Conservation (phyloP, 441 rosid species). For the Populus tomentosa region DNA sequence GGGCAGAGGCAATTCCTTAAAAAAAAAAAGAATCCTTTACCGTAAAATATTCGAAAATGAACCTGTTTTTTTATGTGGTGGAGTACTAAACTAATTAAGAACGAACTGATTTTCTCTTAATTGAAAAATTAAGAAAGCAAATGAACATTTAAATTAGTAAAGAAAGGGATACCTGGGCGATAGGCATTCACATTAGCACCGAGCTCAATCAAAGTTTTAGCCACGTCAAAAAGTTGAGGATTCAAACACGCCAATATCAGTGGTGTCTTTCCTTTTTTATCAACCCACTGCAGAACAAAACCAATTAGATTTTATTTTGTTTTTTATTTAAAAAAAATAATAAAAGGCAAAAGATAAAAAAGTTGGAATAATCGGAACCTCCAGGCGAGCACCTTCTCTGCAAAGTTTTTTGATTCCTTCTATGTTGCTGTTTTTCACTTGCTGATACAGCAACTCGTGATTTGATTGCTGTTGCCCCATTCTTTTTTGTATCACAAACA, state of each 20-base stretch:
- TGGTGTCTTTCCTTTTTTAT: conserved; percentile 84
- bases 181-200: conserved; percentile 82
- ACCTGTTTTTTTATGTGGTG: too few relatives aligned
- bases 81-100: not conserved
- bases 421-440: conserved; percentile 58
- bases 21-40: not conserved
- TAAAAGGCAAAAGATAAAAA: not conserved
- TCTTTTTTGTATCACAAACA: not conserved
- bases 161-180: conserved; percentile 53
- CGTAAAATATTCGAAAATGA: too few relatives aligned
- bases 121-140: not conserved
- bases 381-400: conserved; percentile 80
- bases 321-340: not conserved
- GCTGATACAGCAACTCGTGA: conserved; percentile 73
- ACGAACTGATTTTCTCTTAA: not conserved
- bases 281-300: conserved; percentile 54
- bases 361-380: conserved; percentile 36
- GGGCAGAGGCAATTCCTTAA: not conserved
- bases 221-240: conserved; percentile 50
- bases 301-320: not conserved
- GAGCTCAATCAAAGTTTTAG: conserved; percentile 72
- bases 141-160: not conserved
- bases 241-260: conserved; percentile 73
- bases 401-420: conserved; percentile 76
- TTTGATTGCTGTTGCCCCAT: conserved; percentile 97